Percentiles rank a stretch among this genome's conserved stretches.
These are phyloP conservation scores for Blastocystis hominis DNA, from an alignment of 352 stramenopile genomes.

Conservation along the genomic window DNA sequence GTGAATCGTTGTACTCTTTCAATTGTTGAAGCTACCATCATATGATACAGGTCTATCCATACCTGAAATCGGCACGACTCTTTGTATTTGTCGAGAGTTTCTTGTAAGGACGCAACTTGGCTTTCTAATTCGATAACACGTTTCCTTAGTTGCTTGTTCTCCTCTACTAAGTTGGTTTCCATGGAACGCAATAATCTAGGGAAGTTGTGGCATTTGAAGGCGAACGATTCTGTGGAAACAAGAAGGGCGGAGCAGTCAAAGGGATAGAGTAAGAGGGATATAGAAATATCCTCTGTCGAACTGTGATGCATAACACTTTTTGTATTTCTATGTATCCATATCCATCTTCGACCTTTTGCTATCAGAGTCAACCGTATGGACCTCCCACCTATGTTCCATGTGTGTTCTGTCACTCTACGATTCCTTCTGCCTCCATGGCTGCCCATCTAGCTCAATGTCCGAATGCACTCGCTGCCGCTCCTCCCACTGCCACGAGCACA, in stretches of 20 bases:
- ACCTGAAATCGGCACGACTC: constrained; percentile 43
- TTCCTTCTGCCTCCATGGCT: constrained; percentile 5
- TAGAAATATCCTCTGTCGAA: not conserved
- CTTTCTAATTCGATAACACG: not conserved
- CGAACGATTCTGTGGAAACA: no score
- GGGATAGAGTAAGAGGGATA: no score
- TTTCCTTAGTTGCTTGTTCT: constrained; percentile 15
- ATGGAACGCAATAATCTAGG: not conserved
- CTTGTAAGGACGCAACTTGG: not conserved
- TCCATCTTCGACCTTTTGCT: not conserved
- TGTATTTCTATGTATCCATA: constrained; percentile 25
- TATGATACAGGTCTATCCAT: not conserved
- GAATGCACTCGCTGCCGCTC: not conserved
- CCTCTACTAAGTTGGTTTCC: not conserved
- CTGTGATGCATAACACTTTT: not conserved
- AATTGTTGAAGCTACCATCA: constrained; percentile 27
- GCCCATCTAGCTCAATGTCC: constrained; percentile 30
- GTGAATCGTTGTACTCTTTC: constrained; percentile 53
- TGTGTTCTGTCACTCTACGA: constrained; percentile 43
- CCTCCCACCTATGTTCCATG: constrained; percentile 26
- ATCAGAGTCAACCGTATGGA: not conserved
- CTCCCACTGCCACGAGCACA: not conserved
- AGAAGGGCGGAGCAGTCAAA: no score
- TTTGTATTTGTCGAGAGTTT: constrained; percentile 22
- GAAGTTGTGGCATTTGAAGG: not conserved